phyloP scores from a whole-genome alignment of 495 filamentous ascomycete genomes.

The Neurospora hispaniola region DNA sequence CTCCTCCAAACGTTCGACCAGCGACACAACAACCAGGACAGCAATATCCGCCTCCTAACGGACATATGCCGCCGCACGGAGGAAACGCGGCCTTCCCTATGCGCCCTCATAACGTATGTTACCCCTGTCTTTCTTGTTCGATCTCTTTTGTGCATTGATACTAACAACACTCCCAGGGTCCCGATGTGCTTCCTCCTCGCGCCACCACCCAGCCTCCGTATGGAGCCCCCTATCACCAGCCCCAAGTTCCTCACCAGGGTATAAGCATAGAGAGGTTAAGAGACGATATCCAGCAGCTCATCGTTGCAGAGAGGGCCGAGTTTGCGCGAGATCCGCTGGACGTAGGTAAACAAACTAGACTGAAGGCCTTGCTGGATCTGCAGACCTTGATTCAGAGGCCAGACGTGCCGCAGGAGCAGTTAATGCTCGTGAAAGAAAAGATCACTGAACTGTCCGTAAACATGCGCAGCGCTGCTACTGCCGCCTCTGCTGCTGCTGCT shows the following conservation, averaged over 20 bases:
- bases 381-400: conserved; percentile 69
- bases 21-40: conserved; percentile 13
- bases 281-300: conserved; percentile 68
- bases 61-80: conserved; percentile 7
- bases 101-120: conserved; percentile 16
- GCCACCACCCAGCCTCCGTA: conserved; percentile 27
- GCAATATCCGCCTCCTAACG: conserved; percentile 15
- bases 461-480: conserved; percentile 26
- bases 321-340: conserved; percentile 66
- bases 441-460: conserved; percentile 58
- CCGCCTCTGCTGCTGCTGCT: neutral
- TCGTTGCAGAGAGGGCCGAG: conserved; percentile 55
- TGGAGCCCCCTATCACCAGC: conserved; percentile 14
- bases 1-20: conserved; percentile 46
- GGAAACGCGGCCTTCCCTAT: conserved; percentile 18
- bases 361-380: conserved; percentile 81
- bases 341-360: conserved; percentile 56
- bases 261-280: conserved; percentile 65
- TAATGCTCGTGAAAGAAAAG: conserved; percentile 69
- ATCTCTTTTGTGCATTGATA: neutral
- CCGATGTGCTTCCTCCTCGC: conserved; percentile 13
- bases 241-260: conserved; percentile 24
- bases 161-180: conserved; percentile 17
- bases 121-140: neutral
- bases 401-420: conserved; percentile 67